Base-by-base conservation (phyloP, 345 rosid species). In the Excoecaria cochinchinensis region DNA sequence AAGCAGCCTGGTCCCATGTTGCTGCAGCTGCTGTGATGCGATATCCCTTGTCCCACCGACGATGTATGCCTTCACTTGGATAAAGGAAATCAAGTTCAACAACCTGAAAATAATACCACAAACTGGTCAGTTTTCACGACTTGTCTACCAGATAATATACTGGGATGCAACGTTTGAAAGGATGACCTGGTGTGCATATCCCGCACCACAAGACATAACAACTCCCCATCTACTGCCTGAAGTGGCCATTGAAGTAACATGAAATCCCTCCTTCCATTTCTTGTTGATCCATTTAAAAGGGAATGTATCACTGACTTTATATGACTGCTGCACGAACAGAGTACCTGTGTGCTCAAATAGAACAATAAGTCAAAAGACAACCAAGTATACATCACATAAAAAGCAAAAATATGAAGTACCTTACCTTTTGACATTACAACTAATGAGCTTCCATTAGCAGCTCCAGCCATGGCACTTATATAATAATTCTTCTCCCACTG, bases 361-460 rank as follows among this genome's bases (percentile, higher is more conserved):
- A 60, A 40, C 19, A 62, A 65, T 53, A 24, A 31, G 10, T 24
- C 71, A 71, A 8, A 8, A 39, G 15, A 19, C 19, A 44, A 65
- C 47, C 13, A 14, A 44, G 39, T 9, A 21, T 3, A 46, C 0
- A 16, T 60, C 1, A 36, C 1, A 57, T 14, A 4, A 46, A 72
- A 42, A 68, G 13, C 36, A 42, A 65, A 72, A 16, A 4, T 44
- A 68, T 57, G 21, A 74, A 6, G 22, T 16, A 8, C 14, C 82
- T 68, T 70, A 95, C 99, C 99, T 89, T 95, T 95, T 56, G 99
- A 95, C 99, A 95, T 95, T 53, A 95, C 99, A 38, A 95, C 97
- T 77, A 95, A 86, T 47, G 99, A 91, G 84, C 95, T 87, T 78
- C 99, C 99, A 77, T 86, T 90, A 81, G 60, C 85, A 68, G 98